phyloP scores from a whole-genome alignment of 495 filamentous ascomycete genomes.

The Beverwykella pulmonaria region DNA sequence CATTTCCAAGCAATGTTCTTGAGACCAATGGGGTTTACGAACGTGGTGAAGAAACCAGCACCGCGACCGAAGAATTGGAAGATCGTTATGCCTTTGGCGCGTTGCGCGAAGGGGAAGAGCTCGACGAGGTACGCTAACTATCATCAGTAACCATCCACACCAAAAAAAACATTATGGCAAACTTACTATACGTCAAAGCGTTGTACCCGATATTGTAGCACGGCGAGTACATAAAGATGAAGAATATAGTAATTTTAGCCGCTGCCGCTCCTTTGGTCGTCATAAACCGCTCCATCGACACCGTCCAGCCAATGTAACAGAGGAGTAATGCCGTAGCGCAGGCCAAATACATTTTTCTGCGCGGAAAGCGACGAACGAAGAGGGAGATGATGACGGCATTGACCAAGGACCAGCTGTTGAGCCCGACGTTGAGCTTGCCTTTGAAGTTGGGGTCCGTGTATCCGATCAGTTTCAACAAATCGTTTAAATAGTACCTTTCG shows the following conservation, averaged over 20 bases:
- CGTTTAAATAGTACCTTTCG: slow-evolving; percentile 57
- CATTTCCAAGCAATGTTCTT: slow-evolving; percentile 63
- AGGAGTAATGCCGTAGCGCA: slow-evolving; percentile 56
- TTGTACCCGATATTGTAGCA: slow-evolving; percentile 73
- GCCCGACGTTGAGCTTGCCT: slow-evolving; percentile 61
- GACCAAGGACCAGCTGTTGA: slow-evolving; percentile 60
- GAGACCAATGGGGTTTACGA: slow-evolving; percentile 67
- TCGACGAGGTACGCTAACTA: slow-evolving; percentile 62
- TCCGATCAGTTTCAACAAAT: slow-evolving; percentile 54
- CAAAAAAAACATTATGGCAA: neutral
- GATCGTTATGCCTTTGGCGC: slow-evolving; percentile 63
- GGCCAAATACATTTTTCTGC: slow-evolving; percentile 62
- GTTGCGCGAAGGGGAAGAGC: slow-evolving; percentile 64
- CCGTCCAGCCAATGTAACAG: slow-evolving; percentile 63
- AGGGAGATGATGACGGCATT: slow-evolving; percentile 57
- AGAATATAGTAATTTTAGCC: slow-evolving; percentile 59
- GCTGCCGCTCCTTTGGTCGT: slow-evolving; percentile 49
- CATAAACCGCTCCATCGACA: slow-evolving; percentile 60
- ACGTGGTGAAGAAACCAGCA: slow-evolving; percentile 61
- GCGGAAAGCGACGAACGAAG: slow-evolving; percentile 55
- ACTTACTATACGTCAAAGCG: slow-evolving; percentile 65
- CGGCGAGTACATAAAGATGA: slow-evolving; percentile 65
- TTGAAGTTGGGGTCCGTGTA: slow-evolving; percentile 56
- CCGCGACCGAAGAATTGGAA: slow-evolving; percentile 65
- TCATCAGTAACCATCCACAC: neutral